Evolutionary conservation across 176 grass and related monocot genomes (phyloP).

Genomic region (Triticum aestivum): IWGSC_CS_RefSeq_v2.1 NC_057800.1:467827445-467827944

Average conservation of each 20-base stretch:
- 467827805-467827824: slow-evolving; percentile 35
- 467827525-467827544: too few species aligned
- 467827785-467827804: neutral
- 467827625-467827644: neutral
- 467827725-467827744: neutral
- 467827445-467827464: too few species aligned
- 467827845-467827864: neutral
- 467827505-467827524: too few species aligned
- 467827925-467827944: neutral
- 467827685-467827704: neutral
- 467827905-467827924: neutral
- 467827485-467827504: too few species aligned
- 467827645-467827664: neutral
- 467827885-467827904: neutral
- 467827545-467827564: too few species aligned
- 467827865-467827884: slow-evolving; percentile 29
- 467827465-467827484: too few species aligned
- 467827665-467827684: neutral
- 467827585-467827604: too few species aligned
- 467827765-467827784: slow-evolving; percentile 17
- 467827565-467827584: too few species aligned
- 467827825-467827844: slow-evolving; percentile 37
- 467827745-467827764: slow-evolving; percentile 32
- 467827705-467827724: neutral
- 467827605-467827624: neutral